Base-by-base conservation (phyloP, 2,329 filamentous ascomycete genomes). In the Gnomoniopsis smithogilvyi region DNA sequence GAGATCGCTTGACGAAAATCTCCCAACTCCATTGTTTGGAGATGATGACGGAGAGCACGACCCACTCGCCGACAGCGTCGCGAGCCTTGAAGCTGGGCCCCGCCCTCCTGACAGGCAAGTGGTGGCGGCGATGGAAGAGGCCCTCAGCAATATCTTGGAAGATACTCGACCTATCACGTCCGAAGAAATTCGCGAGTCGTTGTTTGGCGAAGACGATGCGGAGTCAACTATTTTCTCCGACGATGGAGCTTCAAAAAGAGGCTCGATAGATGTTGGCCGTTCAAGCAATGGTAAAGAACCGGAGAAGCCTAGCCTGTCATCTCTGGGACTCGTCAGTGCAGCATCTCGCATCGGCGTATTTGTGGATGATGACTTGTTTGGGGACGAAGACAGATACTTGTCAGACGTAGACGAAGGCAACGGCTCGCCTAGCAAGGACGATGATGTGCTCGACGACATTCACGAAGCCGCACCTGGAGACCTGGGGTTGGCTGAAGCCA, bases 391-490 rank as follows among this genome's bases (percentile, higher is more conserved):
- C 67, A 92, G 88, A 67, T 92, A 92, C 65, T 79, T 93, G 6
- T 89, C 93, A 54, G 94, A 97, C 66, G 92, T 96, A 67, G 87
- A 89, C 54, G 91, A 92, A 53, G 91, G 94, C 60, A 81, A 81
- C 1, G 84, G 86, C 11, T 80, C 80, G 22, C 78, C 79, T 21
- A 78, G 78, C 2, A 78, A 80, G 14, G 78, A 80, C 3, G 84
- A 86, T 50, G 81, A 86, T 4, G 85, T 89, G 14, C 85, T 86
- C 21, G 92, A 97, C 63, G 89, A 92, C 65, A 92, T 99, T 10
- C 92, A 96, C 66, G 90, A 96, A 78, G 96, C 95, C 47, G 94
- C 92, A 0, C 95, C 96, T 1, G 95, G 95, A 41, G 95, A 99
- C 70, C 82, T 99, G 2, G 95, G 95, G 0, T 76, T 99, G 36